Conservation (phyloP, 2,329 filamentous ascomycete genomes). For the Botrytis tulipae region DNA sequence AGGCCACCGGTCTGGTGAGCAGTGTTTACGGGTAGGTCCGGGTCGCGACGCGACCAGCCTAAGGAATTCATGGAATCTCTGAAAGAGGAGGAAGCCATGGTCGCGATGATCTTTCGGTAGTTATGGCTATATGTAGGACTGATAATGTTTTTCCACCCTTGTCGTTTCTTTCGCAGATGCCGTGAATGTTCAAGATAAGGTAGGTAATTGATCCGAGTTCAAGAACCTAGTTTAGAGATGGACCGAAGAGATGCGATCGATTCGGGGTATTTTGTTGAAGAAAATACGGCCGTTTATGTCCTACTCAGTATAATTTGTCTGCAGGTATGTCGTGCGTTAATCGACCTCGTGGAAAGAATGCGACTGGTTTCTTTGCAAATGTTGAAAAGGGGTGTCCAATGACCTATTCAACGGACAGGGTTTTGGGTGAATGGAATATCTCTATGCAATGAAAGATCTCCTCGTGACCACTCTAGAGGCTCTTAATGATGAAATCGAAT, state of each 20-base stretch:
- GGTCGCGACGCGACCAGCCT: slow-evolving; percentile 86
- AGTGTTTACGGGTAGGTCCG: slow-evolving; percentile 73
- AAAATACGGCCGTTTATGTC: slow-evolving; percentile 21
- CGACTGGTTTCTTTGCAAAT: slow-evolving; percentile 30
- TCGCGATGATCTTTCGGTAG: slow-evolving; percentile 43
- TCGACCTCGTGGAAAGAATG: slow-evolving; percentile 32
- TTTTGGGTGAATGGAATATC: slow-evolving; percentile 17
- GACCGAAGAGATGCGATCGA: slow-evolving; percentile 23
- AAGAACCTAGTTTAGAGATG: slow-evolving; percentile 22
- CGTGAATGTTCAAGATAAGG: slow-evolving; percentile 19
- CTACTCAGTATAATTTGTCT: slow-evolving; percentile 25
- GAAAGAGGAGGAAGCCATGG: slow-evolving; percentile 81
- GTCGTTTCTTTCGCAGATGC: slow-evolving; percentile 1
- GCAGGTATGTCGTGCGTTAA: slow-evolving; percentile 39
- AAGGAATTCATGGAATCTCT: slow-evolving; percentile 92
- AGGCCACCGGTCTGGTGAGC: slow-evolving; percentile 65
- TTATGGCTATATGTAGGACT: slow-evolving; percentile 21
- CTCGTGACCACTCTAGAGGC: slow-evolving; percentile 33
- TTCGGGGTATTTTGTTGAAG: slow-evolving; percentile 17
- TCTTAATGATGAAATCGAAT: slow-evolving; percentile 22
- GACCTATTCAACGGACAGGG: slow-evolving; percentile 33
- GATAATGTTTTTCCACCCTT: slow-evolving; percentile 23
- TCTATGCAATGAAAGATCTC: slow-evolving; percentile 7
- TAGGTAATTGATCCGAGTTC: slow-evolving; percentile 13
- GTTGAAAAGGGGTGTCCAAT: slow-evolving; percentile 38